Base-by-base conservation (phyloP, 1,284 basidiomycete genomes). In the Kalmanozyma brasiliensis region DNA sequence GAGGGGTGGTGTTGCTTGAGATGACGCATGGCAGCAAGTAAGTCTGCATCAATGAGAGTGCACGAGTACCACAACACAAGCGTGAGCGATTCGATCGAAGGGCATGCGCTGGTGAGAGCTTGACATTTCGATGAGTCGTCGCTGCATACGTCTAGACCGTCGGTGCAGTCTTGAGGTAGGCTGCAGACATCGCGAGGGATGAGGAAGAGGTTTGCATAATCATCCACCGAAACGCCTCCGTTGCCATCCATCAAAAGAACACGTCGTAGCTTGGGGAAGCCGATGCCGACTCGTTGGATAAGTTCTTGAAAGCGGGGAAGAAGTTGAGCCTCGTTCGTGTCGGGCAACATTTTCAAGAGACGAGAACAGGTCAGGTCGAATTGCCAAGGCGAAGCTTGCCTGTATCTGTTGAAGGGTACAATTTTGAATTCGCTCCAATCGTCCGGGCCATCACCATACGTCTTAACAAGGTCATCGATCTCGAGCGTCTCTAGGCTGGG, bases 181-280 rank as follows among this genome's bases (percentile, higher is more conserved):
- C 8, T 26, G 38, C 20, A 26, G 11, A 24, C 20, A 24, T 41
- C 10, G 14, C 22, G 23, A 6, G 22, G 38, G 20, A 41, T 13
- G 14, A 47, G 45, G n/a, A 47, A 47, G 33, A 37, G 45, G n/a
- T 47, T 37, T 16, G 45, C 45, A 29, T 47, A 47, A 17, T 47
- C 34, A 20, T 47, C 24, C 24, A 20, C 20, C 34, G 24, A 13
- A 23, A 47, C 37, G 17, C 17, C 24, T 1, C 8, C 16, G 10
- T 47, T 47, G 35, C 45, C 45, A 11, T 47, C 45, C 45, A 47
- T 37, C n/a, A 47, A 11, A 29, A 29, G 26, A 11, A 29, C 26
- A 29, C 11, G 26, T 6, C 26, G 26, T 11, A 29, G 26, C n/a
- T n/a, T n/a, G n/a, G n/a, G n/a, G n/a, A n/a, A n/a, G n/a, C n/a